These are phyloP conservation scores for Fusarium compactum DNA, from an alignment of 2,329 filamentous ascomycete species.

Conservation along the genomic window DNA sequence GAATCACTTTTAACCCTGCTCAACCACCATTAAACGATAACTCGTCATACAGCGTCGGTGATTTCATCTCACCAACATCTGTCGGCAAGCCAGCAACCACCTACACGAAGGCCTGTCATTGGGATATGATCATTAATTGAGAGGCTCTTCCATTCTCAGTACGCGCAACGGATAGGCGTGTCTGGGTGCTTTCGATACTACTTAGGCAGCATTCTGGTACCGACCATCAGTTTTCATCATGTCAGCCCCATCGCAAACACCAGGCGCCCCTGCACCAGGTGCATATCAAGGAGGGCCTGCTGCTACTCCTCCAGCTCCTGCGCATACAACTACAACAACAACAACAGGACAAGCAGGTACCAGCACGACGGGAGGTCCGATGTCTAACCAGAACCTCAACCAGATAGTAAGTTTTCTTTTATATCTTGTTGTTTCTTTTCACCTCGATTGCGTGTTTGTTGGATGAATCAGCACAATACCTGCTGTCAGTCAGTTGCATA, in stretches of 20 bases:
- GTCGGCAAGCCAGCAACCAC: neutral
- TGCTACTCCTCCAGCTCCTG: slow-evolving; percentile 51
- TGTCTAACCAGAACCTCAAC: slow-evolving; percentile 91
- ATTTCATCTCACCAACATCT: slow-evolving; percentile 4
- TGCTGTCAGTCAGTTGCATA: slow-evolving; percentile 1
- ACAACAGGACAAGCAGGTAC: slow-evolving; percentile 50
- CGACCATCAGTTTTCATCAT: slow-evolving; percentile 40
- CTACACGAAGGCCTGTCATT: neutral
- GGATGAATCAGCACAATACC: neutral
- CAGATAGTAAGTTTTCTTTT: slow-evolving; percentile 81
- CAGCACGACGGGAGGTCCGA: slow-evolving; percentile 55
- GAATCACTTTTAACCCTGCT: neutral
- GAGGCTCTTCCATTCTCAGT: neutral
- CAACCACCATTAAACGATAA: neutral
- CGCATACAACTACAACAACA: slow-evolving; percentile 39
- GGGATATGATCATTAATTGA: slow-evolving; percentile 26
- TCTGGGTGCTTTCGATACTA: neutral
- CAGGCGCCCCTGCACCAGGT: slow-evolving; percentile 48
- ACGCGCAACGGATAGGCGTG: neutral
- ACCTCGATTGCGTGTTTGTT: neutral
- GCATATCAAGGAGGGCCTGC: slow-evolving; percentile 51
- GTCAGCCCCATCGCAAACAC: slow-evolving; percentile 52
- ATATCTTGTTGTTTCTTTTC: neutral
- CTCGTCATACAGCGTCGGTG: neutral
- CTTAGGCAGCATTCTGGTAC: neutral